A percentile compares a stretch with the other conserved stretches of the same genome.
These are phyloP conservation scores for Malassezia yamatoensis DNA, from an alignment of 1,284 basidiomycete genomes.

Conservation along the genomic window DNA sequence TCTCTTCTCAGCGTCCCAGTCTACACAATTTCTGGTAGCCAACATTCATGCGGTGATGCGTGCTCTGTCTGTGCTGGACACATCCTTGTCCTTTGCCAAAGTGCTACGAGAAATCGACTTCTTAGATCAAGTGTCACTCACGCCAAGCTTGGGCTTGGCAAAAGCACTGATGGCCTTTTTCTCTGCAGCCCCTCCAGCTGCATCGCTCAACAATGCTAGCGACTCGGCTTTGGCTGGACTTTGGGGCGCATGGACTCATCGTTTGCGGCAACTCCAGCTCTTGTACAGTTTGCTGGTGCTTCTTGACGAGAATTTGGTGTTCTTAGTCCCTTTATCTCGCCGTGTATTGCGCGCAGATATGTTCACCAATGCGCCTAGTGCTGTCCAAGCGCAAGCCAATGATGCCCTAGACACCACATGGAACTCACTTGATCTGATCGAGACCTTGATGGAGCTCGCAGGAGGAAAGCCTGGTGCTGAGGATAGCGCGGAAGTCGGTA, in stretches of 20 bases:
- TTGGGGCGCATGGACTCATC: conserved; percentile 63
- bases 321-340: conserved; percentile 49
- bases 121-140: conserved; percentile 48
- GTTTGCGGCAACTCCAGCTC: conserved; percentile 72
- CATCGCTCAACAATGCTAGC: conserved; percentile 1
- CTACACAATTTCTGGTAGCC: conserved; percentile 24
- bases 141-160: conserved; percentile 45
- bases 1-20: conserved; percentile 26
- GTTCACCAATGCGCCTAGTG: conserved; percentile 51
- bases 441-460: conserved; percentile 74
- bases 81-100: conserved; percentile 37
- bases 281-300: conserved; percentile 77
- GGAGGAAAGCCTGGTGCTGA: conserved; percentile 63
- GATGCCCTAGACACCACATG: conserved; percentile 67
- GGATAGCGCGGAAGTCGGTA: conserved; percentile 13
- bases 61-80: conserved; percentile 17
- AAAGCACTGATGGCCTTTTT: conserved; percentile 40
- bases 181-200: conserved; percentile 29
- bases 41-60: conserved; percentile 23
- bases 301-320: conserved; percentile 66
- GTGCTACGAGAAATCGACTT: conserved; percentile 49
- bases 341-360: conserved; percentile 30
- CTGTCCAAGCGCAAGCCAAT: conserved; percentile 70
- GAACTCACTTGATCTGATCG: conserved; percentile 85
- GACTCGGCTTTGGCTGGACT: conserved; percentile 50